These are phyloP conservation scores for Chrysanthemum makinoi DNA, from an alignment of 129 eudicot genomes.

Conservation along the genomic window DNA sequence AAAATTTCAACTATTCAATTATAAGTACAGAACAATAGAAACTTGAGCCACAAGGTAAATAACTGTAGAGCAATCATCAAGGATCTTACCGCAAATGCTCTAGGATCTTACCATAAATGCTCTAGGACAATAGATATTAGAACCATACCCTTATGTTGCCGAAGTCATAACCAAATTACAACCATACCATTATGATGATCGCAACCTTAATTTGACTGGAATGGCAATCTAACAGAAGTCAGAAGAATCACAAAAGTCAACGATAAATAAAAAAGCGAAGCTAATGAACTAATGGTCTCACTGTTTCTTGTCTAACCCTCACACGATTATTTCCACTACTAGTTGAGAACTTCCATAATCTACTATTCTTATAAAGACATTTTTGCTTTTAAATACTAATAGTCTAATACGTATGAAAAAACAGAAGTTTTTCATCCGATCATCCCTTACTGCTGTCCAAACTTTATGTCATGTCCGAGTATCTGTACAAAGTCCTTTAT, in stretches of 20 bases:
- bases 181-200: slow-evolving; percentile 27
- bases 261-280: slow-evolving; percentile 6
- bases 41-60: slow-evolving; percentile 21
- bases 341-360: not conserved
- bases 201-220: slow-evolving; percentile 36
- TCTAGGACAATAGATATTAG: slow-evolving; percentile 20
- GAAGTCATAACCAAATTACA: slow-evolving; percentile 32
- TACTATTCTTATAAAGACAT: no score
- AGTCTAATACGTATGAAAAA: no score
- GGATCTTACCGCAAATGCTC: slow-evolving; percentile 30
- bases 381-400: no score
- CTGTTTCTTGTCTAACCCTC: slow-evolving; percentile 22
- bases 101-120: slow-evolving; percentile 29
- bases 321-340: not conserved
- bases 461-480: no score
- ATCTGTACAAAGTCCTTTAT: no score
- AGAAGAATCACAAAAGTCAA: slow-evolving; percentile 38
- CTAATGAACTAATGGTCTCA: slow-evolving; percentile 17
- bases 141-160: slow-evolving; percentile 34
- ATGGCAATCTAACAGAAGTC: slow-evolving; percentile 39
- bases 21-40: slow-evolving; percentile 9
- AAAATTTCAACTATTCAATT: slow-evolving; percentile 17
- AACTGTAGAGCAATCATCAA: slow-evolving; percentile 22
- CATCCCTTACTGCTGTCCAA: no score
- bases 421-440: no score